phyloP scores from a whole-genome alignment of 164 flowering plant species.

The Annona squamosa region DNA sequence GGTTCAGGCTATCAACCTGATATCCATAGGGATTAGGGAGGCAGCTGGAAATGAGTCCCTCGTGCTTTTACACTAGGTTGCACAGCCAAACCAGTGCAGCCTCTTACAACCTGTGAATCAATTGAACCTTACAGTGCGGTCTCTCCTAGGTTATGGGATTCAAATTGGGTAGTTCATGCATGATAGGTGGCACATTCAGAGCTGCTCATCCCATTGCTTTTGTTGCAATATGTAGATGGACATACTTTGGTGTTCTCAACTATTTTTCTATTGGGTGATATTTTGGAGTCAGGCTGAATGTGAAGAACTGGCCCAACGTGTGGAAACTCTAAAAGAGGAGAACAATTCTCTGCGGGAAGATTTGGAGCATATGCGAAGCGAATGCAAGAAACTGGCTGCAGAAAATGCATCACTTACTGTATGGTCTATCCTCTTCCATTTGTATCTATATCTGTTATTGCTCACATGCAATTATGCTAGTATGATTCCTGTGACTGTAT shows the following conservation, averaged over 20 bases:
- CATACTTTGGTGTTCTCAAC: not conserved
- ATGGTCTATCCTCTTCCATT: constrained; percentile 4
- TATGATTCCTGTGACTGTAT: not conserved
- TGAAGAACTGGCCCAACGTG: constrained; percentile 28
- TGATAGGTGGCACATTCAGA: too few species aligned
- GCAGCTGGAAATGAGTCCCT: too few species aligned
- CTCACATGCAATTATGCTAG: not conserved
- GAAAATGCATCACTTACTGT: constrained; percentile 28
- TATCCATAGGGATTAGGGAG: too few species aligned
- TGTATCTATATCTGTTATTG: not conserved
- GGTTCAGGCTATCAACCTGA: too few species aligned
- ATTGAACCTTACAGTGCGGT: not conserved
- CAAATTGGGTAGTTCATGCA: not conserved
- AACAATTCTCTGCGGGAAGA: constrained; percentile 24
- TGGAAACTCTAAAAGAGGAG: constrained; percentile 24
- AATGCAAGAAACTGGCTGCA: constrained; percentile 24
- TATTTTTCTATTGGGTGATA: not conserved
- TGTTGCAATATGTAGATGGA: too few species aligned
- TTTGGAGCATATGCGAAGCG: constrained; percentile 21
- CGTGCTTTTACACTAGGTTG: too few species aligned
- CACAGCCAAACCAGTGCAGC: too few species aligned
- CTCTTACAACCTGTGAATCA: not conserved
- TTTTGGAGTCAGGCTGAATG: constrained; percentile 26
- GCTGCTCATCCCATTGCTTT: too few species aligned
- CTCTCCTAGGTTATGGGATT: not conserved